Evolutionary conservation across 2,329 filamentous ascomycete genomes (phyloP), one percentile per base, ranked within the genome.

Genomic region (Aspergillus luchuensis): DNA sequence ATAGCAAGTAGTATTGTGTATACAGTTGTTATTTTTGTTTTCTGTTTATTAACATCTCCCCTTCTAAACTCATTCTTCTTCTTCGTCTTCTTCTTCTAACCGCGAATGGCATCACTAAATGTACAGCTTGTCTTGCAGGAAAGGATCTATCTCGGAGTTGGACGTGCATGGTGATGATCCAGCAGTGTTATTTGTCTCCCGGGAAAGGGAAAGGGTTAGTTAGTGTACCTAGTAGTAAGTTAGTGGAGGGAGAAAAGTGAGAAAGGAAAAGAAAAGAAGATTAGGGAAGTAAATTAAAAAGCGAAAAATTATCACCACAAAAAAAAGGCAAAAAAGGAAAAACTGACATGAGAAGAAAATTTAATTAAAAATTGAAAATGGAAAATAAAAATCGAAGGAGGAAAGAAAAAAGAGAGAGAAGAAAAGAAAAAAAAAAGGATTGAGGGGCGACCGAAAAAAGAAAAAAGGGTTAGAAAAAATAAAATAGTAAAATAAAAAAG

Each of bases 121-220:
- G 45, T 59, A 33, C 50, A 61, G 30, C 8, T 57, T 39, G 58
- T 60, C 61, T 54, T 60, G 59, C 61, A 60, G 59, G 57, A 60
- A 59, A 60, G 59, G 57, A 60, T 53, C 48, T 58, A 58, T 53
- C 48, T 58, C 33, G 57, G 54, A 61, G 47, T 55, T 52, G 39
- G 50, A 28, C 36, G 28, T 45, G 43, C 39, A 57, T 54, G 25
- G 25, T 25, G 7, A 25, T 25, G 25, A 60, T 48, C 39, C 38
- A 54, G 50, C 47, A 47, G 13, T 51, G 28, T 38, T 25, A 5
- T 59, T 58, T 47, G 53, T n/a, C 23, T 36, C 39, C 30, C 38
- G 48, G 41, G 56, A 58, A 36, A 52, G 47, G 56, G 48, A 45
- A 58, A 45, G 48, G 48, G 43, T 47, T 38, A 45, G 53, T 41